Evolutionary conservation across 164 flowering plant species (phyloP).

Genomic region (Berberis thunbergii): DNA sequence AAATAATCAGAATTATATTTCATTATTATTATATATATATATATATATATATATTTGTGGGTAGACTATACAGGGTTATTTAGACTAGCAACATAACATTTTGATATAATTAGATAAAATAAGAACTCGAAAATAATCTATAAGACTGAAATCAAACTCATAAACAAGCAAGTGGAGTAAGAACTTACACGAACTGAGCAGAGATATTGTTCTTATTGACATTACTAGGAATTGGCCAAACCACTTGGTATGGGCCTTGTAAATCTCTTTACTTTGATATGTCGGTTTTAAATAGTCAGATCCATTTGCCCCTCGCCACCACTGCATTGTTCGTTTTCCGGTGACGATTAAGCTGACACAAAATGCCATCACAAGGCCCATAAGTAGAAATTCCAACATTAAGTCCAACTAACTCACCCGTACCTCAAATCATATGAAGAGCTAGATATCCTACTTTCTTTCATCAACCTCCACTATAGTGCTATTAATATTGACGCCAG

Average conservation of each 20-base stretch:
- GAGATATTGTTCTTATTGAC: constrained; percentile 55
- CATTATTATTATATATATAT: no score
- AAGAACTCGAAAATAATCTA: no score
- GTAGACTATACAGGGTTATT: no score
- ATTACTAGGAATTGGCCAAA: constrained; percentile 62
- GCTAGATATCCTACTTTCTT: constrained; percentile 34
- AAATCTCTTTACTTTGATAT: constrained; percentile 51
- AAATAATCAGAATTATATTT: no score
- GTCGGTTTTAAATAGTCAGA: constrained; percentile 21
- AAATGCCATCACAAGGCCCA: not conserved
- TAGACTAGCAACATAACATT: no score
- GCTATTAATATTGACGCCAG: constrained; percentile 44
- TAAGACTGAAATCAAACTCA: not conserved
- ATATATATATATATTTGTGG: no score
- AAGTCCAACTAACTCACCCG: not conserved
- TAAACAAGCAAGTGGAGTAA: not conserved
- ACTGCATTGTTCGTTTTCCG: constrained; percentile 40
- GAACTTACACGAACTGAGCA: constrained; percentile 74
- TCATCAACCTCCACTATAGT: constrained; percentile 62
- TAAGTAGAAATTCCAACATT: not conserved
- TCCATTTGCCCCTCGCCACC: constrained; percentile 21
- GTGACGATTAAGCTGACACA: constrained; percentile 46
- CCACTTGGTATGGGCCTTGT: constrained; percentile 54
- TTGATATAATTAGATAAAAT: no score
- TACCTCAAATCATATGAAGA: not conserved